Conservation (phyloP, 768 basidiomycete genomes). For the Amanita pallidorosea region DNA sequence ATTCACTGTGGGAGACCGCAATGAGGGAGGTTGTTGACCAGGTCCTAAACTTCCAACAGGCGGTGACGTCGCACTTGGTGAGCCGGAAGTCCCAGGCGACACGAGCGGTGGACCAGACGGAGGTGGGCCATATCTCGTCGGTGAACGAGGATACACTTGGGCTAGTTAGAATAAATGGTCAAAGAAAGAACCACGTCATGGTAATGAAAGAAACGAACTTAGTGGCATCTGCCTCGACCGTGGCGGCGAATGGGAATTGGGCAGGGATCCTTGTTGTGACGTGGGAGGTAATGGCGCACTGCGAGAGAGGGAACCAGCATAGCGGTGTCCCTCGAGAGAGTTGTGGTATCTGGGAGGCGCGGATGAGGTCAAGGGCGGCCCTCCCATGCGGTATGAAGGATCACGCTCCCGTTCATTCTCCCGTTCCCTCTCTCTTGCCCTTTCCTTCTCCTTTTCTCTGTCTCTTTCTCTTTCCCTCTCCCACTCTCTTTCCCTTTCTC, state of each 20-base stretch:
- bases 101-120: conserved; percentile 4
- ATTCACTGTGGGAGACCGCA: background rate
- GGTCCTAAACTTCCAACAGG: background rate
- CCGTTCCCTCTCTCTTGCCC: background rate
- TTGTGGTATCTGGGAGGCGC: conserved; percentile 20
- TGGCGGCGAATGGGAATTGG: conserved; percentile 1
- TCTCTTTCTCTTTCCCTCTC: conserved; percentile 1
- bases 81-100: conserved; percentile 2
- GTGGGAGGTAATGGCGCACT: conserved; percentile 6
- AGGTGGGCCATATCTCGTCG: conserved; percentile 16
- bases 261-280: background rate
- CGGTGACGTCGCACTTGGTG: conserved; percentile 5
- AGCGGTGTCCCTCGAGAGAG: conserved; percentile 25
- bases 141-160: conserved; percentile 11
- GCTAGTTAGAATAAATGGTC: background rate
- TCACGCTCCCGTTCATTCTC: conserved; percentile 7
- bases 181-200: background rate
- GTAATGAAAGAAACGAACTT: background rate
- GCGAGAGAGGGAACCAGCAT: conserved; percentile 14
- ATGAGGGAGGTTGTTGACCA: background rate
- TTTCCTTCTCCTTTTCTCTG: conserved; percentile 13
- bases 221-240: conserved; percentile 4
- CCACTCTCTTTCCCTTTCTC: conserved; percentile 9
- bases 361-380: conserved; percentile 14
- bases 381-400: conserved; percentile 18